Base-by-base conservation (phyloP, 371 early-diverging fungal genomes). In the Mortierella sp. region DNA sequence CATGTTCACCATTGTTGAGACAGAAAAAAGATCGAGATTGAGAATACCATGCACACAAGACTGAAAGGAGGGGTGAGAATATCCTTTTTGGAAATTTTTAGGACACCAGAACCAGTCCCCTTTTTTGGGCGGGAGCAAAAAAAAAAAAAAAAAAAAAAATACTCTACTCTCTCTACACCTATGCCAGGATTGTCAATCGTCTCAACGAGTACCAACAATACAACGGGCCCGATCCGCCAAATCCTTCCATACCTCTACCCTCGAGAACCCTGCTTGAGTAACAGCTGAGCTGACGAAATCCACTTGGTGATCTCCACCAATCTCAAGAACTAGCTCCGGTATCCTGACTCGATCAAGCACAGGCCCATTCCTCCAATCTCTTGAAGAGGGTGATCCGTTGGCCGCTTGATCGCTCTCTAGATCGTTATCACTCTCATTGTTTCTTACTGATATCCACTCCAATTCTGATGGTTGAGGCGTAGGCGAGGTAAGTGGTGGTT, bases 241-340 rank as follows among this genome's bases (percentile, higher is more conserved):
- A 81, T 95, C 95, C 63, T 88, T 89, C 93, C 94, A 93, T 0
- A 91, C 85, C 43, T 84, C 75, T 0, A 88, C 82, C 28, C 84
- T 46, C 4, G 71, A 64, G 47, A 92, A 88, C 7, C 89, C 89
- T 44, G 81, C 72, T 15, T 77, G 75, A 9, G 83, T 62, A 73
- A 93, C 80, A 1, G 76, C 62, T 4, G 66, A 57, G 7, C 68
- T 66, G 4, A 92, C 84, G 1, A 66, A 52, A 1, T 71, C 75
- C 2, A 86, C 88, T 72, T 96, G 96, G 55, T 89, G 87, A 16
- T 74, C 71, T 1, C 93, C 93, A 2, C 95, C 94, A 45, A 95
- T 91, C 70, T 96, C 95, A 83, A 94, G 89, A 2, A 91, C 89
- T 26, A 94, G 44, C n/a, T 87, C 82, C 16, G 94, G 94, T n/a